A percentile compares a stretch with the other conserved stretches of the same genome.
Evolutionary conservation across 2,329 filamentous ascomycete species (phyloP).

Genomic region (Pseudocercospora macadamiae): DNA sequence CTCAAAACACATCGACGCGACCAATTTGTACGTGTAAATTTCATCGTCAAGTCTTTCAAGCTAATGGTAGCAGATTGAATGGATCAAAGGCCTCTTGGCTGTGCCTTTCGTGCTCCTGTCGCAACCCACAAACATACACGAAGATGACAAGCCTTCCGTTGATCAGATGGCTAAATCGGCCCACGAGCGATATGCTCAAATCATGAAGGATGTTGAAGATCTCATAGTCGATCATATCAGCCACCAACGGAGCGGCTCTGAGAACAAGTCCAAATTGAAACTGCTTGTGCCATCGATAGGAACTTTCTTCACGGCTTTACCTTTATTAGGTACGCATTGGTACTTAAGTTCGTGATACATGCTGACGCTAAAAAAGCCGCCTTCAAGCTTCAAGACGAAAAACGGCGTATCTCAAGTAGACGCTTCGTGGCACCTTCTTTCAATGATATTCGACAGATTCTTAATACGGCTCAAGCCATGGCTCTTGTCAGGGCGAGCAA

Average conservation of each 20-base stretch:
- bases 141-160: slow-evolving; percentile 66
- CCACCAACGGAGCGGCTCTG: slow-evolving; percentile 63
- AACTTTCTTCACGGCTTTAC: slow-evolving; percentile 88
- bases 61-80: slow-evolving; percentile 47
- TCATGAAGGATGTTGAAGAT: slow-evolving; percentile 88
- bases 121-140: slow-evolving; percentile 85
- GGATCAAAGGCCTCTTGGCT: slow-evolving; percentile 87
- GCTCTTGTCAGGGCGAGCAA: slow-evolving; percentile 75
- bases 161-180: slow-evolving; percentile 71
- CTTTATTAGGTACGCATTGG: slow-evolving; percentile 55
- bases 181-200: slow-evolving; percentile 88
- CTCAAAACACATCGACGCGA: slow-evolving; percentile 84
- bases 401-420: slow-evolving; percentile 83
- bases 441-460: slow-evolving; percentile 89
- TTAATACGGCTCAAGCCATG: slow-evolving; percentile 95
- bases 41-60: slow-evolving; percentile 45
- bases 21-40: slow-evolving; percentile 74
- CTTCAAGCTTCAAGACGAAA: slow-evolving; percentile 85
- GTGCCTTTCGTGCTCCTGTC: slow-evolving; percentile 97
- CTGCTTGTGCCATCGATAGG: slow-evolving; percentile 88
- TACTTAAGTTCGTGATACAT: slow-evolving; percentile 58
- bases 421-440: slow-evolving; percentile 95
- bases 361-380: not conserved
- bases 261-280: slow-evolving; percentile 76
- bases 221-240: slow-evolving; percentile 90